Percentiles rank a stretch among this genome's conserved stretches.
phyloP scores from a whole-genome alignment of 345 rosid species.

The Rhodomyrtus tomentosa region DNA sequence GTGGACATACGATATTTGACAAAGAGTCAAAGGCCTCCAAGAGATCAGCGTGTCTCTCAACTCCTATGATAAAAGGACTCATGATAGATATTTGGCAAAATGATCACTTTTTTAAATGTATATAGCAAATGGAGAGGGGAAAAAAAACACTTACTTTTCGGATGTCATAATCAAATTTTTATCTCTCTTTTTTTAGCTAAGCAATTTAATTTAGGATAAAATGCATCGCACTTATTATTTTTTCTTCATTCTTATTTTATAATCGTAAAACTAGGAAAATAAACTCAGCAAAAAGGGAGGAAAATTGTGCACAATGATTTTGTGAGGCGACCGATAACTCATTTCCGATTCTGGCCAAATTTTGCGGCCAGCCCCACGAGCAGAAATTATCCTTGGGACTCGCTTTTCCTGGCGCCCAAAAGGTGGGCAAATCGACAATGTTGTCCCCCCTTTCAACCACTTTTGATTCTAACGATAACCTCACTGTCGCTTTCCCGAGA shows the following conservation, averaged over 20 bases:
- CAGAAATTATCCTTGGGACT: background rate
- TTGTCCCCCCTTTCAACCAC: background rate
- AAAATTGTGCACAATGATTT: background rate
- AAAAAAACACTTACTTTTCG: no score
- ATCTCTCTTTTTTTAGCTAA: no score
- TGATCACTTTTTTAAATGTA: no score
- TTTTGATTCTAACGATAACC: background rate
- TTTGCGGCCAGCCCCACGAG: background rate
- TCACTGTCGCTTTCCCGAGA: background rate
- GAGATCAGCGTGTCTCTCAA: background rate
- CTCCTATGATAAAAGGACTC: background rate
- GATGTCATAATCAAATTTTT: no score
- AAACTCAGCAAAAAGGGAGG: no score
- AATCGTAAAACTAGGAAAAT: no score
- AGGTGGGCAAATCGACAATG: background rate
- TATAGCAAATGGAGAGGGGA: no score
- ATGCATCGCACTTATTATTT: no score
- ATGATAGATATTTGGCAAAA: no score
- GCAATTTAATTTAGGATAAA: no score
- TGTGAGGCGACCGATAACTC: background rate
- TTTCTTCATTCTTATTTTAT: no score
- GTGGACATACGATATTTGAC: background rate
- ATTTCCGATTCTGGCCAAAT: background rate
- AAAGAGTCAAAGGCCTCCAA: background rate
- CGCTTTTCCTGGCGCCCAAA: background rate